Conservation (phyloP, 352 stramenopile species). For the Pythium sukuiense region DNA sequence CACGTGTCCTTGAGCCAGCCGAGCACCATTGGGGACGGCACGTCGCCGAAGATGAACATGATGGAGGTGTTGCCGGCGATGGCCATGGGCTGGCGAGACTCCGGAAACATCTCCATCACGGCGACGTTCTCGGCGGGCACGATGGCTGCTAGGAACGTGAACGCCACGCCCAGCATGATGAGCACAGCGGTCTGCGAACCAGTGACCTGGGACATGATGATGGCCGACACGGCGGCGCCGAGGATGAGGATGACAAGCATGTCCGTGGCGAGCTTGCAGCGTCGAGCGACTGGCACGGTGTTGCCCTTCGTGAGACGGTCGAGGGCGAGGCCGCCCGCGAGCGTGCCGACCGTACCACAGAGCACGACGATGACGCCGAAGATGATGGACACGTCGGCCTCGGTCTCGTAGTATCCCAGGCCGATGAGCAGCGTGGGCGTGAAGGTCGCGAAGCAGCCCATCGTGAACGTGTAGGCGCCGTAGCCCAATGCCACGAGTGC, state of each 20-base stretch:
- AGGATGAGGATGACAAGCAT: neutral
- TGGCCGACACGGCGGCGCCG: neutral
- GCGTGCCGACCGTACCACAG: constrained; percentile 36
- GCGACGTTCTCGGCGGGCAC: neutral
- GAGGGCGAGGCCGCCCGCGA: neutral
- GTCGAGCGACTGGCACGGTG: neutral
- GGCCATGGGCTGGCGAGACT: neutral
- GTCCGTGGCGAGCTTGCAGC: neutral
- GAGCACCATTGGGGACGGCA: constrained; percentile 87
- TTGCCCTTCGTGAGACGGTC: neutral
- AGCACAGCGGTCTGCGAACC: neutral
- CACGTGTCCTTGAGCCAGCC: constrained; percentile 85
- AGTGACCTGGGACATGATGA: neutral
- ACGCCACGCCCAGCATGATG: neutral
- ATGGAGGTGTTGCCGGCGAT: constrained; percentile 80
- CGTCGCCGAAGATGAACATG: constrained; percentile 91
- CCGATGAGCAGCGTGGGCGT: neutral
- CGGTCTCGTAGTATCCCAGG: neutral
- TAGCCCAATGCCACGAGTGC: neutral
- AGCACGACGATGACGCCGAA: neutral
- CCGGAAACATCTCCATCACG: neutral
- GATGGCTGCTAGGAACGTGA: neutral
- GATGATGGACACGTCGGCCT: neutral
- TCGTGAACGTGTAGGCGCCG: neutral
- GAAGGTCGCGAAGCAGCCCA: neutral